Evolutionary conservation across 495 filamentous ascomycete species (phyloP), one percentile per base, ranked within the genome.

Genomic region (Cercophora newfieldiana): DNA sequence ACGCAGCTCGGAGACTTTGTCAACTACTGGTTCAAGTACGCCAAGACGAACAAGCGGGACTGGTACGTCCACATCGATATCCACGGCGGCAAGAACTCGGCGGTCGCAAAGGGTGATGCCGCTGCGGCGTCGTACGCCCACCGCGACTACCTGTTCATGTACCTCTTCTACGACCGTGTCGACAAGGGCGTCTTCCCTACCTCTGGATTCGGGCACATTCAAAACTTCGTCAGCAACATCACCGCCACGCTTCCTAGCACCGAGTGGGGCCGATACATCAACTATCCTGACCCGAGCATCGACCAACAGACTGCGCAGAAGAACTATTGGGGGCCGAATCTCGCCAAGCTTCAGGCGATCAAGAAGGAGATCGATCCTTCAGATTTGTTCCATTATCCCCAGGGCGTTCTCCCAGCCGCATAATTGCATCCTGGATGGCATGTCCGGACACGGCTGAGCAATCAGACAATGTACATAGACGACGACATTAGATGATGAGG

Each of bases 381-480:
- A 0, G 81, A 89, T 74, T 50, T 88, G 21, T 89, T 89, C 53
- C 82, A 87, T 59, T 89, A 88, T 68, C 85, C 86, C 2, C 74
- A 77, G 66, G 70, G 72, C 22, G 22, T 77, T n/a, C 1, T 72
- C 24, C 74, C 75, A 1, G 55, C 26, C 4, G 28, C 0, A 30
- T 57, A 30, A 18, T 24, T 60, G 57, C 57, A 60, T 44, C 25
- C 3, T 44, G n/a, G n/a, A n/a, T 53, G 21, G 7, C 7, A 53
- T 1, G 14, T 53, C 50, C n/a, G n/a, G n/a, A n/a, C n/a, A n/a
- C 37, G 10, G 4, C 12, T 14, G 37, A 44, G 37, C 37, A 14
- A 44, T 44, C 4, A 44, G 37, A 44, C 18, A 44, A 44, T 44
- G 37, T 44, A 44, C 18, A 44, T 6, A 44, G 37, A 14, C 10